Base-by-base conservation (phyloP, 345 rosid genomes). In the Turritis glabra region DNA sequence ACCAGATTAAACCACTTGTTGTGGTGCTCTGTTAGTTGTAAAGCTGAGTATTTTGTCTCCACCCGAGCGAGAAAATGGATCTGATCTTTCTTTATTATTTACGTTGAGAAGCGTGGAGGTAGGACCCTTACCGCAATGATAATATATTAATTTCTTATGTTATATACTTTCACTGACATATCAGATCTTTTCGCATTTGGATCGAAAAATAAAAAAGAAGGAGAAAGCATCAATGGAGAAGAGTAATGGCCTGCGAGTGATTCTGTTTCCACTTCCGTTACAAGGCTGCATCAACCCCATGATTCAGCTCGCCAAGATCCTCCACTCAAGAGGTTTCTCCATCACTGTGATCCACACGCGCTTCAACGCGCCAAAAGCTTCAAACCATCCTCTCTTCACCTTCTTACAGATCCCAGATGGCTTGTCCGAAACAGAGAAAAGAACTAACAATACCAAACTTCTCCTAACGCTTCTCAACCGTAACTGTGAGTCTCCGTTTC, bases 281-380 rank as follows among this genome's bases (percentile, higher is more conserved):
- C 89, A 89, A 67, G 88, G 90, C 73, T 92, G 90, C 40, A 84
- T 90, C 1, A 92, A 74, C 74, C 69, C 89, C 26, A 82, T 84
- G 90, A 76, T 92, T 32, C 88, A 87, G 76, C 85, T 90, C 2
- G 83, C 88, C 9, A 88, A 88, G 82, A 83, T 87, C 10, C 82
- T 92, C 3, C 38, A 77, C 56, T 79, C 85, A 3, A 51, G 81
- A 5, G 86, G 85, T 44, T 61, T 86, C 32, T 71, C 80, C 3
- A 66, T 90, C 71, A 93, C 98, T 61, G 84, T 92, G 5, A 40
- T 80, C 14, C 53, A 69, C 11, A 47, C 84, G 43, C 81, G 82
- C 12, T 89, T 54, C 60, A 69, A 77, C 29, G 53, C 80, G 0
- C 76, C 71, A 26, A 77, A 56, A 46, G 64, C 80, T 64, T 77